A percentile compares a stretch with the other conserved stretches of the same genome.
Conservation (phyloP, 148 eudicot species). For the Arbutus unedo region DNA sequence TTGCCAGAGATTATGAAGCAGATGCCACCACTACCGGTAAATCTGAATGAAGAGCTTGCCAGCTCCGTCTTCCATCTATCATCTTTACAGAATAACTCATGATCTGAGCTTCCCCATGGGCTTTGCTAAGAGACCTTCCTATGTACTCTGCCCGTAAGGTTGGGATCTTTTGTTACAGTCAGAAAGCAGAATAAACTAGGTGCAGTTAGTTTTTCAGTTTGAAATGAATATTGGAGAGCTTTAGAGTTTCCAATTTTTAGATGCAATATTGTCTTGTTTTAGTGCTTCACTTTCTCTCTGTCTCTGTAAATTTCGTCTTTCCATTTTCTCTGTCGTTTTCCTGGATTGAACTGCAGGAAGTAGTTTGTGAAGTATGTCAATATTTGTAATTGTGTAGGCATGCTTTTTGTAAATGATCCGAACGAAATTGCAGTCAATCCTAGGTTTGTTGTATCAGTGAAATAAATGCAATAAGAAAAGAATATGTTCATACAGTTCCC, state of each 20-base stretch:
- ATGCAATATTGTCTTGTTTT: background rate
- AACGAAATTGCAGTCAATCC: background rate
- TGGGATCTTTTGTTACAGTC: background rate
- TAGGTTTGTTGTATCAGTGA: background rate
- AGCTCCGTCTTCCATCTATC: conserved; percentile 51
- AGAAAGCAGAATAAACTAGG: conserved; percentile 1
- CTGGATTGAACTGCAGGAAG: conserved; percentile 4
- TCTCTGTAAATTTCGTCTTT: background rate
- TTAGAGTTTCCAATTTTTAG: background rate
- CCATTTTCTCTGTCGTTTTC: background rate
- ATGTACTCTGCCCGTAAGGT: background rate
- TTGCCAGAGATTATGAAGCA: conserved; percentile 91
- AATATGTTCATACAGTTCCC: background rate
- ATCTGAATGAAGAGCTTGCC: conserved; percentile 80
- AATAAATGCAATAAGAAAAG: background rate
- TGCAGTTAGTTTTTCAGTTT: background rate
- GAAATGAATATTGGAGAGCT: background rate
- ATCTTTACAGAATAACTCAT: conserved; percentile 45
- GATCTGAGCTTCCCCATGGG: conserved; percentile 15
- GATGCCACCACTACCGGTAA: conserved; percentile 91
- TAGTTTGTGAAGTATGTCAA: conserved; percentile 4
- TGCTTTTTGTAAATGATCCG: conserved; percentile 7
- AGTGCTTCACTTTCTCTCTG: background rate
- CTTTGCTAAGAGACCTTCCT: background rate
- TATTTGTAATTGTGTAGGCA: background rate